Evolutionary conservation across 768 basidiomycete genomes (phyloP).

Genomic region (Coprinopsis sp.): DNA sequence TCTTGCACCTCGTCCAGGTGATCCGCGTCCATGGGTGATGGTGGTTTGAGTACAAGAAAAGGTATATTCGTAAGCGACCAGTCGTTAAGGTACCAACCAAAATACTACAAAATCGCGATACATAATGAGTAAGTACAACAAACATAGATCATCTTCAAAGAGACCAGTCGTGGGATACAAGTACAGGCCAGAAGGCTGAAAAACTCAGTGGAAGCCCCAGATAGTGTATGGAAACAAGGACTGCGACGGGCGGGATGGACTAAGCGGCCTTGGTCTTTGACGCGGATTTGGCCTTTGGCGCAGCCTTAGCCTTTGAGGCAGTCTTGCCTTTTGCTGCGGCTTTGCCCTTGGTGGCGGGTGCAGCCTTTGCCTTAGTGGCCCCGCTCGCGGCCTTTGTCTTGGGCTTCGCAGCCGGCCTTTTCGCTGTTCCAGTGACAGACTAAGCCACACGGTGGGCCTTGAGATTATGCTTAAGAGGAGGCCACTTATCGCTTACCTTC

Average conservation of each 20-base stretch:
- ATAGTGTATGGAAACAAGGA: not conserved
- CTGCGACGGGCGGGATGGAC: constrained; percentile 1
- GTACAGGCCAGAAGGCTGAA: constrained; percentile 2
- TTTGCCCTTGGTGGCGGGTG: constrained; percentile 20
- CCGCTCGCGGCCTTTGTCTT: constrained; percentile 25
- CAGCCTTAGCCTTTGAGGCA: constrained; percentile 28
- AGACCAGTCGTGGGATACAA: constrained; percentile 4
- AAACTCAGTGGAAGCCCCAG: not conserved
- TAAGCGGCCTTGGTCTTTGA: constrained; percentile 25
- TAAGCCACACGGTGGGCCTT: constrained; percentile 12
- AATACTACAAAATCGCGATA: not conserved
- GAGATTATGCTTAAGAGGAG: no score
- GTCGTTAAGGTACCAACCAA: not conserved
- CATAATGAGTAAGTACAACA: no score
- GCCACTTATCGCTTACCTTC: not conserved
- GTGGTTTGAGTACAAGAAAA: not conserved
- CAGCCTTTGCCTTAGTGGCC: constrained; percentile 13
- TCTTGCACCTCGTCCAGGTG: constrained; percentile 28
- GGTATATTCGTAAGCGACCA: not conserved
- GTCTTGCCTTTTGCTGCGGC: constrained; percentile 25
- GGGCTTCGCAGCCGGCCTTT: constrained; percentile 22
- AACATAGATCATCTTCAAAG: not conserved
- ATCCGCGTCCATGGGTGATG: constrained; percentile 14
- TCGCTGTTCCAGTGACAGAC: constrained; percentile 36
- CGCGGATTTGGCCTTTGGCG: constrained; percentile 24